Evolutionary conservation across 148 eudicot genomes (phyloP), one percentile per base, ranked within the genome.

Genomic region (Suaeda aralocaspica): DNA sequence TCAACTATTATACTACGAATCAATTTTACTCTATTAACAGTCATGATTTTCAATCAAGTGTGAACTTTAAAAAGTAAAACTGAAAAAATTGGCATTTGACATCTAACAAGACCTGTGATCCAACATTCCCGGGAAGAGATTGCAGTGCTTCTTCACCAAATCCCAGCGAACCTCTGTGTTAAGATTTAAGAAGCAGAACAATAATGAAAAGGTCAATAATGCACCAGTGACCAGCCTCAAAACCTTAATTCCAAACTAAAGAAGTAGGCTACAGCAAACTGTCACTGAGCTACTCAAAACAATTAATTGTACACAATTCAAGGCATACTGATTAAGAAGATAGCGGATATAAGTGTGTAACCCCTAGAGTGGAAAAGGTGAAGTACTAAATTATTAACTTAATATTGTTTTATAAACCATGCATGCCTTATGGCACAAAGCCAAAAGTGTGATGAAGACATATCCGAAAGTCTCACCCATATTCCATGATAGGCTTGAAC

Each of bases 131-230:
- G 0, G 90, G 96, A 75, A 93, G 94, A 82, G 98, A 93, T 67
- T 93, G 98, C 82, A 93, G 74, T 59, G 96, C 92, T 79, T 88
- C 98, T 78, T 93, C 98, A 64, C 96, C 98, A 78, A 88, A 93
- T 64, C 98, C 98, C 64, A 93, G 64, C 14, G 98, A 93, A 52
- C 98, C 98, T 82, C 98, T 93, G 81, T 41, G 72, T 80, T 39
- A 29, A 59, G 68, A 64, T 63, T 22, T 59, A 62, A 0, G 50
- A 52, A 48, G 44, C 24, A 41, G 69, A 60, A 59, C 62, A 64
- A n/a, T n/a, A n/a, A 59, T 33, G 12, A 7, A 25, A 52, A 46
- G 63, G 13, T 49, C 45, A 29, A 66, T 57, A 11, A 39, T 63
- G 33, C 77, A 74, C 33, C 14, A 57, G 29, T 15, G 19, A 13